Percentiles rank a stretch among this genome's conserved stretches.
Conservation (phyloP, 176 grass and related monocot species). For the Tuctoria greenei region DNA sequence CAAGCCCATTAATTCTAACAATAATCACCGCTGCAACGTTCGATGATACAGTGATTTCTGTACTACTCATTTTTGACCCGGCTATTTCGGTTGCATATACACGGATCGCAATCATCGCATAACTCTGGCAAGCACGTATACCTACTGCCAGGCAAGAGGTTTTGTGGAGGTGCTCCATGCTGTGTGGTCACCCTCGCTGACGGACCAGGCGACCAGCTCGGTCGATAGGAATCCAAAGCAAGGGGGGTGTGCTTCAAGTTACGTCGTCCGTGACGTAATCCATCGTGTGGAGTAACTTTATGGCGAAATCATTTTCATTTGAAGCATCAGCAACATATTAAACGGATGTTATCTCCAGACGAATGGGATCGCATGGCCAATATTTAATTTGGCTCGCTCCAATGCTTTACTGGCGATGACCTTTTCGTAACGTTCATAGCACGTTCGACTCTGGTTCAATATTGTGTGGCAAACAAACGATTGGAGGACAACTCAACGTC, state of each 20-base stretch:
- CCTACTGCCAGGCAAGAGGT: too few relatives aligned
- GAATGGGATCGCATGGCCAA: not conserved
- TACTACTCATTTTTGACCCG: too few relatives aligned
- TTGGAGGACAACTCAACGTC: not conserved
- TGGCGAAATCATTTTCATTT: not conserved
- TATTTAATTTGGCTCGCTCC: not conserved
- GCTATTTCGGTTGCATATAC: too few relatives aligned
- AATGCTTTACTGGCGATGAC: not conserved
- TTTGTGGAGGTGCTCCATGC: not conserved
- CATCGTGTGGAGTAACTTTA: not conserved
- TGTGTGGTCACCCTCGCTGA: not conserved
- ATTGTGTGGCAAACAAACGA: not conserved
- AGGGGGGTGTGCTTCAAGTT: not conserved
- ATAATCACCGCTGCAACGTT: too few relatives aligned
- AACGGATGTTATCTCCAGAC: too few relatives aligned
- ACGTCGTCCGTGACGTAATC: not conserved
- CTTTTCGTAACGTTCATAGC: not conserved
- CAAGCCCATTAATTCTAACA: too few relatives aligned
- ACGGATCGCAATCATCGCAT: too few relatives aligned
- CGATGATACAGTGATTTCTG: too few relatives aligned
- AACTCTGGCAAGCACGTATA: too few relatives aligned
- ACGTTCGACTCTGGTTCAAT: not conserved
- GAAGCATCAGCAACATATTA: not conserved
- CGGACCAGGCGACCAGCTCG: not conserved
- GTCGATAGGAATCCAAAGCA: not conserved